Evolutionary conservation across 345 rosid genomes (phyloP), one percentile per base, ranked within the genome.

Genomic region (Corchorus olitorius): DNA sequence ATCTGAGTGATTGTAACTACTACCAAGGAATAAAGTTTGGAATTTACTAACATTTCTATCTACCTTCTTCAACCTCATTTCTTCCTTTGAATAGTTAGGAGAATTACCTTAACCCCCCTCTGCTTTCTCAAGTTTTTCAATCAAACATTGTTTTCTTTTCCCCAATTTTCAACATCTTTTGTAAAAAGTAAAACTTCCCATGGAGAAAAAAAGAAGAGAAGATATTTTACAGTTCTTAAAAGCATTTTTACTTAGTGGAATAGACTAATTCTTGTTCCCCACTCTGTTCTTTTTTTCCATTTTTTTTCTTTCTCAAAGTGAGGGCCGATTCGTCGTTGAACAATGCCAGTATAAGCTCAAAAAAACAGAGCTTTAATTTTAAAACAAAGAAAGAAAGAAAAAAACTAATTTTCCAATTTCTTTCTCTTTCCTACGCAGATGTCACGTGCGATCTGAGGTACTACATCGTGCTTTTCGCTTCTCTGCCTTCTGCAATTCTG

Each of bases 371-470:
- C 64, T 41, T 59, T 9, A 39, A 39, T 59, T 19, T 13, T 45
- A 34, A 70, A 70, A n/a, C n/a, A n/a, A n/a, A n/a, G n/a, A n/a
- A n/a, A n/a, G n/a, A 72, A 27, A 27, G 27, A 27, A 27, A 27
- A 27, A 0, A 27, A 27, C 0, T 6, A 5, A 35, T 56, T 43
- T 72, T 34, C 27, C 17, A 15, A 17, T 15, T 9, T 43, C 27
- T 43, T 8, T 59, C 68, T 59, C 67, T 55, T 7, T 73, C 65
- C 68, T 45, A 60, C 20, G 56, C 65, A 45, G 76, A 55, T 46
- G 76, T 73, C 76, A 73, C 76, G 76, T 73, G 76, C 76, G 66
- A 59, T 60, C 76, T 73, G 76, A 46, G 56, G 56, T 60, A 41
- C 67, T 43, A 43, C 76, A 73, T 73, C 76, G 76, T 45, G 76